These are phyloP conservation scores for Chamaecrista fasciculata DNA, from an alignment of 306 rosid species.

Conservation along the genomic window DNA sequence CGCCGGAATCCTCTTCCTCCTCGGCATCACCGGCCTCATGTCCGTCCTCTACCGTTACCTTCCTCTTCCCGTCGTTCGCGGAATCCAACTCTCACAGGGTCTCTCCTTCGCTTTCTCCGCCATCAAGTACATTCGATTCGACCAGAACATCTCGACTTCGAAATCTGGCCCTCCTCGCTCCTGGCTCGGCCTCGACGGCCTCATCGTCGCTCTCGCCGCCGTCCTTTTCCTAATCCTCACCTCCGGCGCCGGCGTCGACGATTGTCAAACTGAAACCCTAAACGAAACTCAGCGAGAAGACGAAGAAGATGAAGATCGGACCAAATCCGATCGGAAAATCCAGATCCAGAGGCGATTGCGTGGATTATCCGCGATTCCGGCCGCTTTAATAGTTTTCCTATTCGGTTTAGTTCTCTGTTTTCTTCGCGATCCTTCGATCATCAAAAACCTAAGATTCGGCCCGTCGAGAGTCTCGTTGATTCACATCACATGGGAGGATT, in stretches of 20 bases:
- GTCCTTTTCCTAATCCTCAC: conserved; percentile 54
- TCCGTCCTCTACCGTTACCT: conserved; percentile 71
- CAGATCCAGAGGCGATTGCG: conserved; percentile 26
- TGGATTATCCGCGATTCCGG: conserved; percentile 47
- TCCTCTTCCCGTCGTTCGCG: conserved; percentile 85
- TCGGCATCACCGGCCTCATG: conserved; percentile 74
- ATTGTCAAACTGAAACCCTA: background rate
- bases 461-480: conserved; percentile 45
- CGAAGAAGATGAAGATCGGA: background rate
- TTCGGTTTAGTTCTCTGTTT: conserved; percentile 57
- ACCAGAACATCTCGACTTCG: conserved; percentile 51
- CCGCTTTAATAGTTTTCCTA: conserved; percentile 62
- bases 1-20: conserved; percentile 62
- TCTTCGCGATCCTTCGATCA: conserved; percentile 55
- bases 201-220: conserved; percentile 47
- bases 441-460: conserved; percentile 49
- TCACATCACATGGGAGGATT: conserved; percentile 63
- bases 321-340: background rate
- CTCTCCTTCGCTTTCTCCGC: conserved; percentile 76
- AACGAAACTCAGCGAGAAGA: no score
- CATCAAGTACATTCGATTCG: conserved; percentile 62
- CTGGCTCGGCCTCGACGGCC: conserved; percentile 66
- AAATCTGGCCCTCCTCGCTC: conserved; percentile 52
- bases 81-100: conserved; percentile 86
- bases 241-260: conserved; percentile 62